Percentiles rank a stretch among this genome's conserved stretches.
These are phyloP conservation scores for Sporodiniella umbellata DNA, from an alignment of 371 early-diverging fungal genomes.

Conservation along the genomic window DNA sequence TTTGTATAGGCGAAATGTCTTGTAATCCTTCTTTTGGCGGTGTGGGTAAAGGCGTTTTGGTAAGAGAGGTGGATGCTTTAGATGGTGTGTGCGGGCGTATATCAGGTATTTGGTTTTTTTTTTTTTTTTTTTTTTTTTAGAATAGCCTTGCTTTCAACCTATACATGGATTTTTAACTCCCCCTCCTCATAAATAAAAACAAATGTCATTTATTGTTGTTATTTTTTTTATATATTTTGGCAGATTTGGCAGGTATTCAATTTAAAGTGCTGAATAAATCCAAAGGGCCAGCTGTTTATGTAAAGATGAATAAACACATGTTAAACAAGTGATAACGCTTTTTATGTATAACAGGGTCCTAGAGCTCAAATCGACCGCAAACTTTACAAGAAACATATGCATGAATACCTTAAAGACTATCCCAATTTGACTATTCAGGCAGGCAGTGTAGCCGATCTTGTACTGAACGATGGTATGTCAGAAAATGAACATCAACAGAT, in stretches of 20 bases:
- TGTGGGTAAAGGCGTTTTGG: slow-evolving; percentile 81
- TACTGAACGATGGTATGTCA: slow-evolving; percentile 45
- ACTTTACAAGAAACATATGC: slow-evolving; percentile 75
- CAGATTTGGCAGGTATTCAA: slow-evolving; percentile 84
- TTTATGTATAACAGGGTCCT: slow-evolving; percentile 52
- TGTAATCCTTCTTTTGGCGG: slow-evolving; percentile 91
- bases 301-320: slow-evolving; percentile 13
- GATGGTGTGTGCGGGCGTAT: slow-evolving; percentile 82
- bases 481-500: slow-evolving; percentile 23
- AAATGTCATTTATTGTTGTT: no score
- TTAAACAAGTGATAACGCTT: no score
- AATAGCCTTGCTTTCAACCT: no score
- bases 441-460: slow-evolving; percentile 74
- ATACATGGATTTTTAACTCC: no score
- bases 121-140: no score
- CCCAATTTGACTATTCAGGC: slow-evolving; percentile 69
- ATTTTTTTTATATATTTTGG: no score
- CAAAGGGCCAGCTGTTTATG: slow-evolving; percentile 87
- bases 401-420: slow-evolving; percentile 56
- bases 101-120: no score
- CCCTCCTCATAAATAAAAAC: no score
- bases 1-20: slow-evolving; percentile 89
- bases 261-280: slow-evolving; percentile 84
- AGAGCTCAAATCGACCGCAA: slow-evolving; percentile 84
- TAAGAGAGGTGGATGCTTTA: slow-evolving; percentile 82